Conservation (phyloP, 2,329 filamentous ascomycete species). For the Fusarium tupiense region DNA sequence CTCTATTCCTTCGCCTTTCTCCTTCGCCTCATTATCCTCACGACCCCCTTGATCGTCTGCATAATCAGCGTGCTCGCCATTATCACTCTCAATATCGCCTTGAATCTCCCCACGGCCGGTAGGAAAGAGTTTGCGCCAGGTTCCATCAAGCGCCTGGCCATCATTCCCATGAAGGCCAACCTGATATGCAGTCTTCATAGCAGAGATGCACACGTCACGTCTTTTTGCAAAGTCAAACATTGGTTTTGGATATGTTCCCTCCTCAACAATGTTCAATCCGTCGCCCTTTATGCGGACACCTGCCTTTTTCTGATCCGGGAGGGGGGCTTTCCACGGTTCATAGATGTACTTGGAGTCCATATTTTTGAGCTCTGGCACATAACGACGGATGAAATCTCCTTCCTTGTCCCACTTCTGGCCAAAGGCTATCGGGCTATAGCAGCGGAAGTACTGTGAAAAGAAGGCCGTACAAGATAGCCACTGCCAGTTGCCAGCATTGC, state of each 20-base stretch:
- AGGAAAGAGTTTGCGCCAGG: conserved; percentile 60
- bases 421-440: conserved; percentile 77
- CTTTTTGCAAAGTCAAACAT: conserved; percentile 80
- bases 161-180: conserved; percentile 73
- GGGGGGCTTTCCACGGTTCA: conserved; percentile 80
- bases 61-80: conserved; percentile 48
- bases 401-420: conserved; percentile 80
- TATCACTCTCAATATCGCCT: conserved; percentile 48
- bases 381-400: conserved; percentile 70
- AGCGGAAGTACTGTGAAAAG: conserved; percentile 76
- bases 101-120: conserved; percentile 52
- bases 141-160: conserved; percentile 68
- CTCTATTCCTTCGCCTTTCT: conserved; percentile 24
- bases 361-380: conserved; percentile 71
- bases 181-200: conserved; percentile 76
- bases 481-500: conserved; percentile 81
- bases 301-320: conserved; percentile 74
- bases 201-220: conserved; percentile 69
- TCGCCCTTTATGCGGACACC: conserved; percentile 69
- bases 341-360: conserved; percentile 78
- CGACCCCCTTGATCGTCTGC: conserved; percentile 39
- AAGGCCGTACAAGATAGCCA: conserved; percentile 82
- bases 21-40: conserved; percentile 34
- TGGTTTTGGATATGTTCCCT: conserved; percentile 73
- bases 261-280: conserved; percentile 53